These are phyloP conservation scores for Bipolaris cookei DNA, from an alignment of 2,329 filamentous ascomycete species.

Conservation along the genomic window DNA sequence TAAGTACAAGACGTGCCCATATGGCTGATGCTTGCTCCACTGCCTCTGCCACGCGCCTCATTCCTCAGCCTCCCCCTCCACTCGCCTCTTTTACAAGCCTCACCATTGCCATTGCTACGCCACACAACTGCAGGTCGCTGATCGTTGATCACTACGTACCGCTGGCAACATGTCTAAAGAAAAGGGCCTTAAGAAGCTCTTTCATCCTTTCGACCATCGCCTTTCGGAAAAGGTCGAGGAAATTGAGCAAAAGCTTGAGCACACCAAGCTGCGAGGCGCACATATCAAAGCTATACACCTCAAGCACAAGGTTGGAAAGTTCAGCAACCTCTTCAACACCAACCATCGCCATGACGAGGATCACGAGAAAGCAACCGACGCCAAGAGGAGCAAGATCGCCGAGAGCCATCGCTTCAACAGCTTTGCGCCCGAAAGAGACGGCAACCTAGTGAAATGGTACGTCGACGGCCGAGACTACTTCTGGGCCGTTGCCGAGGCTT, in stretches of 20 bases:
- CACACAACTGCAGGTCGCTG: conserved; percentile 16
- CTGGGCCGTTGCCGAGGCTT: conserved; percentile 85
- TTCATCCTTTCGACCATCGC: conserved; percentile 47
- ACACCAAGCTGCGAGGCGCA: conserved; percentile 55
- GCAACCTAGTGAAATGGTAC: conserved; percentile 94
- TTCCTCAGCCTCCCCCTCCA: conserved; percentile 25
- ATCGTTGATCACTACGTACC: conserved; percentile 23
- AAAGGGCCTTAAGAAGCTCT: conserved; percentile 43
- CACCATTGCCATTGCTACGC: conserved; percentile 14
- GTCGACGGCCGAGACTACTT: conserved; percentile 95
- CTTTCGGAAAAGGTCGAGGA: conserved; percentile 37
- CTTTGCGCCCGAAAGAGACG: conserved; percentile 84
- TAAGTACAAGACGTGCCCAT: conserved; percentile 34
- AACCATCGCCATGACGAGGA: conserved; percentile 94
- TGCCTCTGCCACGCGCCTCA: conserved; percentile 24
- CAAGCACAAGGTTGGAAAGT: conserved; percentile 69
- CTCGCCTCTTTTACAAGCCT: conserved; percentile 8
- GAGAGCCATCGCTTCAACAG: conserved; percentile 84
- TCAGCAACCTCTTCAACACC: conserved; percentile 74
- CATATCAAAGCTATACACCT: conserved; percentile 63
- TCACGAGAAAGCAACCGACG: conserved; percentile 83
- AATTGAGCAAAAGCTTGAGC: conserved; percentile 54
- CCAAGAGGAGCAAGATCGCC: conserved; percentile 74
- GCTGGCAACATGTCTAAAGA: conserved; percentile 32
- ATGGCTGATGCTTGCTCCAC: conserved; percentile 20